phyloP scores from a whole-genome alignment of 1,139 yeast species.

The Tardiomyces blankii region DNA sequence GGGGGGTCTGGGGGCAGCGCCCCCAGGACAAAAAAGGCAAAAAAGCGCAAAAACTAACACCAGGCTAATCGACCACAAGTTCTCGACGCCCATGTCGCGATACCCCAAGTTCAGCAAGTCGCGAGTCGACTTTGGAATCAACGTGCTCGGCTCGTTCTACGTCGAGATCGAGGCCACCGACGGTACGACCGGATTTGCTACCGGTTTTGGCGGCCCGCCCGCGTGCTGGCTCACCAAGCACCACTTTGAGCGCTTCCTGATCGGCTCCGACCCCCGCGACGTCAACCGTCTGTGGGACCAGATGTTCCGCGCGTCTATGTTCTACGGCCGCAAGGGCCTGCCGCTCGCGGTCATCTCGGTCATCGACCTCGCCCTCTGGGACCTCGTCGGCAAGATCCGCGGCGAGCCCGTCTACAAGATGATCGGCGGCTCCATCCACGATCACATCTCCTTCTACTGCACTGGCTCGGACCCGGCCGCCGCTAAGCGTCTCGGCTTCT shows the following conservation, averaged over 20 bases:
- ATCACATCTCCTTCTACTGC: constrained; percentile 35
- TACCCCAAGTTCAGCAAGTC: constrained; percentile 34
- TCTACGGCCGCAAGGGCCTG: constrained; percentile 39
- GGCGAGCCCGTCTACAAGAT: constrained; percentile 39
- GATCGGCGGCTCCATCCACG: constrained; percentile 40
- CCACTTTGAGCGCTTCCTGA: constrained; percentile 35
- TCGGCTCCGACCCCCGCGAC: constrained; percentile 38
- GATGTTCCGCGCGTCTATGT: constrained; percentile 38
- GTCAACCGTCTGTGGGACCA: constrained; percentile 37
- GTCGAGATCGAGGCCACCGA: constrained; percentile 38
- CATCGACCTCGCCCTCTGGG: constrained; percentile 40
- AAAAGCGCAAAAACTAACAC: not conserved
- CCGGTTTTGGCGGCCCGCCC: constrained; percentile 44
- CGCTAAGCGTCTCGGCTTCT: constrained; percentile 37
- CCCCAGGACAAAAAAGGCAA: no score
- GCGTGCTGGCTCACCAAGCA: constrained; percentile 38
- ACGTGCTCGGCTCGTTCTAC: constrained; percentile 40
- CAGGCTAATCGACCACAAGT: constrained; percentile 31
- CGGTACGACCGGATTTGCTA: constrained; percentile 39
- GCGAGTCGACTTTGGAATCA: constrained; percentile 39
- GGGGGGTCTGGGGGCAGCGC: no score
- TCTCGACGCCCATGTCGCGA: constrained; percentile 39
- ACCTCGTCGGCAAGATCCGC: constrained; percentile 37
- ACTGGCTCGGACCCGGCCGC: constrained; percentile 38
- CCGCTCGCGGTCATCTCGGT: constrained; percentile 37